These are phyloP conservation scores for Sporodiniella umbellata DNA, from an alignment of 371 early-diverging fungal species.

Conservation along the genomic window DNA sequence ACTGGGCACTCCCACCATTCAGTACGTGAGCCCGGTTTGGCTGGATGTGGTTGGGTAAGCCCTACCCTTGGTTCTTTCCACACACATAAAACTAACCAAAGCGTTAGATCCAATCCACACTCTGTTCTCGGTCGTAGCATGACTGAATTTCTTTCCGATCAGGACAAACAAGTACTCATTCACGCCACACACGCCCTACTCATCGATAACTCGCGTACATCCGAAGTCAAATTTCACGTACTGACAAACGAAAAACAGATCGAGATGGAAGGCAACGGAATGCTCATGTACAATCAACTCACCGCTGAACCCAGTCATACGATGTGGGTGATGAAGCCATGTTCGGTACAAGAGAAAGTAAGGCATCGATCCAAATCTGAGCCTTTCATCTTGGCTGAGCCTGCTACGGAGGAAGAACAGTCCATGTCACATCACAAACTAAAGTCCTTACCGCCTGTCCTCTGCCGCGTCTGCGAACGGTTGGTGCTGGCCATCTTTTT, in stretches of 20 bases:
- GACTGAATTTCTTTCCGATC: constrained; percentile 37
- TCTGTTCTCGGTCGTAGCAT: constrained; percentile 46
- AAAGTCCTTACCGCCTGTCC: constrained; percentile 42
- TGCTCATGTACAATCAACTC: constrained; percentile 76
- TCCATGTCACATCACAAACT: constrained; percentile 14
- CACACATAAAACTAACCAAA: too few species aligned
- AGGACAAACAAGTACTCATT: constrained; percentile 61
- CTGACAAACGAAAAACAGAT: constrained; percentile 47
- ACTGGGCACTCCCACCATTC: constrained; percentile 39
- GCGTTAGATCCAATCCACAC: constrained; percentile 49
- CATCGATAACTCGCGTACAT: constrained; percentile 67
- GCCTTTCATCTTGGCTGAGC: constrained; percentile 11
- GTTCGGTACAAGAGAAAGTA: not conserved
- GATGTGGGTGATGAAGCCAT: constrained; percentile 82
- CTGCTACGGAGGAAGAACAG: not conserved
- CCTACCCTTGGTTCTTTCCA: too few species aligned
- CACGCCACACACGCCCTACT: constrained; percentile 67
- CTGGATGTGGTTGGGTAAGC: constrained; percentile 54
- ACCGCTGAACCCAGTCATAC: constrained; percentile 72
- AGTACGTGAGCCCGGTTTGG: constrained; percentile 65
- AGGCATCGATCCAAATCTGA: constrained; percentile 31
- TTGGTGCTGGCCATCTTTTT: constrained; percentile 73
- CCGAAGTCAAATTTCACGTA: constrained; percentile 74
- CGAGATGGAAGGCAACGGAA: constrained; percentile 87
- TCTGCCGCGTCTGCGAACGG: constrained; percentile 84